These are phyloP conservation scores for Hortaea werneckii DNA, from an alignment of 2,329 filamentous ascomycete genomes.

Conservation along the genomic window DNA sequence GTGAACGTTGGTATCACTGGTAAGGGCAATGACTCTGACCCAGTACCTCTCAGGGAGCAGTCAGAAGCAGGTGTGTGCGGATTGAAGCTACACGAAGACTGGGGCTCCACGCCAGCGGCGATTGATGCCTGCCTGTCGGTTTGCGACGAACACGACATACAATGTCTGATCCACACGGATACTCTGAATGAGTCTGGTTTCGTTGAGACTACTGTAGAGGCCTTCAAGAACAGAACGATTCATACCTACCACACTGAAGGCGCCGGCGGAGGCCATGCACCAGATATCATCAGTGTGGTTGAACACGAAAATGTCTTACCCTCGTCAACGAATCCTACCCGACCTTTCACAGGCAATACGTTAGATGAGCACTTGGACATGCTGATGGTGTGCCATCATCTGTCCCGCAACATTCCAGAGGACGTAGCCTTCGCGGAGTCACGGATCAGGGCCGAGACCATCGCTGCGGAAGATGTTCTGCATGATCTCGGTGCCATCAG, in stretches of 20 bases:
- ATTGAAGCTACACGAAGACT: constrained; percentile 92
- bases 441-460: constrained; percentile 89
- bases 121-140: constrained; percentile 74
- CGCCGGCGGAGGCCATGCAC: constrained; percentile 86
- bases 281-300: constrained; percentile 90
- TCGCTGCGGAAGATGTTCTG: constrained; percentile 90
- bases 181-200: constrained; percentile 97
- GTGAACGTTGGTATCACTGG: constrained; percentile 85
- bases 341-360: constrained; percentile 84
- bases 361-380: constrained; percentile 95
- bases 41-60: constrained; percentile 65
- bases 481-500: constrained; percentile 91
- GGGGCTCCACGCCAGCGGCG: constrained; percentile 81
- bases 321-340: constrained; percentile 82
- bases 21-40: constrained; percentile 79
- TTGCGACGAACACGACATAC: constrained; percentile 84
- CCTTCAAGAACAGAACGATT: constrained; percentile 78
- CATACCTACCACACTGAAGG: constrained; percentile 97
- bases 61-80: constrained; percentile 75
- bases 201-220: constrained; percentile 79
- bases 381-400: constrained; percentile 96
- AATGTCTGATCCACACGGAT: constrained; percentile 91
- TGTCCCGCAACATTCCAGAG: constrained; percentile 86
- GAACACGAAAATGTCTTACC: constrained; percentile 82
- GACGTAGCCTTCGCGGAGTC: constrained; percentile 93